Evolutionary conservation across 768 basidiomycete genomes (phyloP).

Genomic region (Amanita pallidorosea): DNA sequence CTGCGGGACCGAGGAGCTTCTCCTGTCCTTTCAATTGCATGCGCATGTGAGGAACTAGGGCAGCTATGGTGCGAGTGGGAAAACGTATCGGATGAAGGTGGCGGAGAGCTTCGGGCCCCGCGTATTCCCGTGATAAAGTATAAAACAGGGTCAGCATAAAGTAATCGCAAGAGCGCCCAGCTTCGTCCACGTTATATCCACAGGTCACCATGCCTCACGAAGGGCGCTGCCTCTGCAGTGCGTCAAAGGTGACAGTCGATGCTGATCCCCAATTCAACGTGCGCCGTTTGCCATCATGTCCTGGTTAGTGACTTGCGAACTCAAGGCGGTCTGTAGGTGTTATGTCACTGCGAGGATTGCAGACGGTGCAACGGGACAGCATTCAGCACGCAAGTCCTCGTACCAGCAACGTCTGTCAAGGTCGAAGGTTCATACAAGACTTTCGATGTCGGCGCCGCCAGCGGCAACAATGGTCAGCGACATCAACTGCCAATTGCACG

Average conservation of each 20-base stretch:
- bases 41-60: no score
- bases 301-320: background rate
- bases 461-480: constrained; percentile 3
- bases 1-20: no score
- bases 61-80: no score
- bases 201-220: constrained; percentile 8
- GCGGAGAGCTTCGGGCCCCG: no score
- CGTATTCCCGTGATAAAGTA: no score
- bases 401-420: background rate
- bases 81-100: no score
- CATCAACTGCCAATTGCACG: background rate
- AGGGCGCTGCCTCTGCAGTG: constrained; percentile 7
- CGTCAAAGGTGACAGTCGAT: constrained; percentile 1
- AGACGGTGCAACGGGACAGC: constrained; percentile 5
- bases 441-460: constrained; percentile 2
- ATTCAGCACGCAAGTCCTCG: constrained; percentile 7
- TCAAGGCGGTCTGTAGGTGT: background rate
- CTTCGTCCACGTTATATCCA: no score
- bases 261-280: constrained; percentile 2
- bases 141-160: no score
- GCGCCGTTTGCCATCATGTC: background rate
- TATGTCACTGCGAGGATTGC: constrained; percentile 10
- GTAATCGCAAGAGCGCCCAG: no score
- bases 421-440: constrained; percentile 7
- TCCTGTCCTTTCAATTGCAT: no score